phyloP scores from a whole-genome alignment of 2,329 filamentous ascomycete species.

The Herpotrichia juniperi region DNA sequence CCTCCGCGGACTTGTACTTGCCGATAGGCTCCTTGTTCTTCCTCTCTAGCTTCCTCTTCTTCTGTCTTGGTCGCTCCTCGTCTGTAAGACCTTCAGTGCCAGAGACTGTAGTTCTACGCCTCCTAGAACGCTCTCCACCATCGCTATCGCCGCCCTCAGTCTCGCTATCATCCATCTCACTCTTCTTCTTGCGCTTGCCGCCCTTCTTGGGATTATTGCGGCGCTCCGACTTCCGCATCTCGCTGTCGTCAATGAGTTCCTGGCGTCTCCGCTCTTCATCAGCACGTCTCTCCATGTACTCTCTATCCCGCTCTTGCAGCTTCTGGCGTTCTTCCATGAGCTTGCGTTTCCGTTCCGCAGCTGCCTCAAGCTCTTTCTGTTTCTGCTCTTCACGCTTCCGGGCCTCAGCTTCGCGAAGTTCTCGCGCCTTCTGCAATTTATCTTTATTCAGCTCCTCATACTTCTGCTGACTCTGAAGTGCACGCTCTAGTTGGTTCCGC shows the following conservation, averaged over 20 bases:
- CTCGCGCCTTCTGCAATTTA: conserved; percentile 81
- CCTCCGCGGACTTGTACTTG: conserved; percentile 87
- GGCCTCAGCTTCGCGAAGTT: conserved; percentile 80
- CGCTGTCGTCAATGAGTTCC: conserved; percentile 72
- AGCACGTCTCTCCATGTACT: conserved; percentile 71
- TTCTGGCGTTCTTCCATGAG: conserved; percentile 84
- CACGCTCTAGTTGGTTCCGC: conserved; percentile 86
- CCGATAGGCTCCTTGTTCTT: conserved; percentile 50
- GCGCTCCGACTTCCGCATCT: conserved; percentile 70
- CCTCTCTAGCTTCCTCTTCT: conserved; percentile 65
- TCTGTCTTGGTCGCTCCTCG: conserved; percentile 64
- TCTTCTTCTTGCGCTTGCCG: conserved; percentile 67
- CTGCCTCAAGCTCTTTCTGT: conserved; percentile 68
- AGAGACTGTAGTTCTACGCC: conserved; percentile 43
- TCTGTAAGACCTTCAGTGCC: conserved; percentile 56
- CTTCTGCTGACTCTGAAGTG: conserved; percentile 81
- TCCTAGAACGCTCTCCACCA: conserved; percentile 46
- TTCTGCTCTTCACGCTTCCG: conserved; percentile 78
- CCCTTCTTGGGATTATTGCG: conserved; percentile 59
- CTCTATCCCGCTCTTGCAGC: conserved; percentile 76
- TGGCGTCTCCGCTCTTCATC: conserved; percentile 72
- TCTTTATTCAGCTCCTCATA: conserved; percentile 93
- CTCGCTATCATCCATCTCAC: conserved; percentile 52
- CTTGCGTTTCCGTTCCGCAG: conserved; percentile 76
- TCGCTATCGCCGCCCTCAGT: conserved; percentile 47